Conservation (phyloP, 306 rosid species). For the Rosa chinensis region DNA sequence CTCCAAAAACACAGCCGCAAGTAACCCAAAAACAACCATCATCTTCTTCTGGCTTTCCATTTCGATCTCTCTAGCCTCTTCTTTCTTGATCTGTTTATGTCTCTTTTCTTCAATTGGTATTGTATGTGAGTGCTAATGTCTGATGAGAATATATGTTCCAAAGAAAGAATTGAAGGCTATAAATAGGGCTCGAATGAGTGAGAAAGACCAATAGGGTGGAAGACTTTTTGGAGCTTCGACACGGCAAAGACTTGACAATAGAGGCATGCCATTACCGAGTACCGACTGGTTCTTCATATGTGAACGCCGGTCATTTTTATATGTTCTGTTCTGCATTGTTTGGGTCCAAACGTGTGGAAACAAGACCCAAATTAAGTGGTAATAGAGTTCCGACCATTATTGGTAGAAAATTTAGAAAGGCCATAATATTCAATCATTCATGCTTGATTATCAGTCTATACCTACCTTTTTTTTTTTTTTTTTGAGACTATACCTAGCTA, state of each 20-base stretch:
- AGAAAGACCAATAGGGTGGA: not conserved
- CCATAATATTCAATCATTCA: too few species aligned
- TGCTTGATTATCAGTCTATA: not conserved
- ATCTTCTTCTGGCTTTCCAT: conserved; percentile 4
- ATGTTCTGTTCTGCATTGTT: not conserved
- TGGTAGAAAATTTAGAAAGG: too few species aligned
- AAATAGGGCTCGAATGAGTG: not conserved
- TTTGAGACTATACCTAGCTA: too few species aligned
- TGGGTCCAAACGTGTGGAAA: not conserved
- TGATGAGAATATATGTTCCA: not conserved
- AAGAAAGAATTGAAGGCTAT: not conserved
- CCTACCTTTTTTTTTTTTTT: too few species aligned
- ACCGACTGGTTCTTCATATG: not conserved
- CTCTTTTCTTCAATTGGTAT: not conserved
- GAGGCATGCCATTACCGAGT: not conserved
- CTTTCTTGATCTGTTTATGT: not conserved
- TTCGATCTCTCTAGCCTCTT: conserved; percentile 1
- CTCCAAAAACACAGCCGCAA: conserved; percentile 22
- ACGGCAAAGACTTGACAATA: not conserved
- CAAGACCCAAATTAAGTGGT: not conserved
- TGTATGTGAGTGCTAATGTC: not conserved
- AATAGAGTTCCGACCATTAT: too few species aligned
- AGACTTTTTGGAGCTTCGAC: not conserved
- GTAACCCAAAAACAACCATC: conserved; percentile 1
- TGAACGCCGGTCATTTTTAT: not conserved